Percentiles rank a stretch among this genome's conserved stretches.
phyloP scores from a whole-genome alignment of 2,329 filamentous ascomycete species.

The Albophoma yamanashiensis region DNA sequence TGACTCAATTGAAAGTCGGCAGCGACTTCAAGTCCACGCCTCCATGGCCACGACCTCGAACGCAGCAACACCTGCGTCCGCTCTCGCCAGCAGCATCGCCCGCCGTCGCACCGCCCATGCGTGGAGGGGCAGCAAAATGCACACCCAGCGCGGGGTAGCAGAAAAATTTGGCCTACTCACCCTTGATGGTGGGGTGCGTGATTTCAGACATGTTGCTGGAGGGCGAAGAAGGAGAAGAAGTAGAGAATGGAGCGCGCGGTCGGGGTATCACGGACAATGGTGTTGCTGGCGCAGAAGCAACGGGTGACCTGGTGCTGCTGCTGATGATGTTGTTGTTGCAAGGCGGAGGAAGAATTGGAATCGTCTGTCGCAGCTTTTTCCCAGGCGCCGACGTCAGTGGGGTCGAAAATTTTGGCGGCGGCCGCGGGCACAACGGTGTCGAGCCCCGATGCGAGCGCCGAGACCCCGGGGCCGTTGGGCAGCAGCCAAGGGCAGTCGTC shows the following conservation, averaged over 20 bases:
- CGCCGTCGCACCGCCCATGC: neutral
- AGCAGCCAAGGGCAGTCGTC: neutral
- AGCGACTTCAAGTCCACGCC: too few relatives aligned
- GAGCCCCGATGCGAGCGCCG: neutral
- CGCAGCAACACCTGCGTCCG: neutral
- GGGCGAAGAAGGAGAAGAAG: neutral
- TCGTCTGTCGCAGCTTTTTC: neutral
- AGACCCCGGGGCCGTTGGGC: neutral
- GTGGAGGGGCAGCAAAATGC: constrained; percentile 9
- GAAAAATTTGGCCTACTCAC: constrained; percentile 25
- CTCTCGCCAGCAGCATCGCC: neutral
- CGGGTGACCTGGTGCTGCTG: neutral
- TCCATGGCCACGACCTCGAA: neutral
- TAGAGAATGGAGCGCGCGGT: neutral
- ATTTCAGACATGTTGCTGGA: constrained; percentile 37
- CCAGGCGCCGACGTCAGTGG: neutral
- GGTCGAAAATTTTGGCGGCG: neutral
- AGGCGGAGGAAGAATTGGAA: neutral
- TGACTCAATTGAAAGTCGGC: neutral
- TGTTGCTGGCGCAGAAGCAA: neutral
- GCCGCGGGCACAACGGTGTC: neutral
- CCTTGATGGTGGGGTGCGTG: constrained; percentile 47
- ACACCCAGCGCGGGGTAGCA: neutral
- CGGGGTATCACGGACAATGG: neutral
- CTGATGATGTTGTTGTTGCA: neutral